Base-by-base conservation (phyloP, 345 rosid species). In the Hibiscus syriacus region DNA sequence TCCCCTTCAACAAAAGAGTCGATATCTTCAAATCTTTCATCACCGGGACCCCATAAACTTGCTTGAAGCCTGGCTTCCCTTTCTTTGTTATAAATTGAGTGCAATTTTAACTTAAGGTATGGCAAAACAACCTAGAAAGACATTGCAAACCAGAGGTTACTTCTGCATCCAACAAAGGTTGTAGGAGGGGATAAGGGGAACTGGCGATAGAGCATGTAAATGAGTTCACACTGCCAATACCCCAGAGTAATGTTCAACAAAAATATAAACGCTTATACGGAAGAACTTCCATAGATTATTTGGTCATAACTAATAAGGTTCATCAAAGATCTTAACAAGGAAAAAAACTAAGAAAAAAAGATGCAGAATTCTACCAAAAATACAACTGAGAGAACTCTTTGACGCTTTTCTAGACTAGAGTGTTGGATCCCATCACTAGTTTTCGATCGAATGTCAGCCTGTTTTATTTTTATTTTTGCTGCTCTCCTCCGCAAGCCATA, bases 401-500 rank as follows among this genome's bases (percentile, higher is more conserved):
- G 99, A 26, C 76, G 90, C 80, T 81, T 94, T 79, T 88, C 82
- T 74, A 94, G 76, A 53, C 88, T 87, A 58, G 92, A 87, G 71
- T 78, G 86, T 57, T 81, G 85, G 71, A 83, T 76, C 46, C 81
- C 84, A 75, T 89, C 84, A 50, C 71, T 66, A 1, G 81, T 70
- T 46, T 77, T 85, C 50, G 59, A 54, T 70, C 53, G 86, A 34
- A 53, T 45, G 71, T 72, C 78, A 75, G 77, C 84, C 80, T 76
- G 84, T 72, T 72, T 79, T 67, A 70, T 73, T 76, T 69, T 84
- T 72, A 94, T 80, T 69, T 73, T 84, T 74, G 76, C 85, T 5
- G 92, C 80, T 82, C 93, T 85, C 79, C 99, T 92, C 77, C 99
- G 82, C 80, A 94, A 81, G 48, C 99, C 99, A 80, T 94, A 94